Conservation (phyloP, 1,284 basidiomycete genomes). For the Leccinum holopus region DNA sequence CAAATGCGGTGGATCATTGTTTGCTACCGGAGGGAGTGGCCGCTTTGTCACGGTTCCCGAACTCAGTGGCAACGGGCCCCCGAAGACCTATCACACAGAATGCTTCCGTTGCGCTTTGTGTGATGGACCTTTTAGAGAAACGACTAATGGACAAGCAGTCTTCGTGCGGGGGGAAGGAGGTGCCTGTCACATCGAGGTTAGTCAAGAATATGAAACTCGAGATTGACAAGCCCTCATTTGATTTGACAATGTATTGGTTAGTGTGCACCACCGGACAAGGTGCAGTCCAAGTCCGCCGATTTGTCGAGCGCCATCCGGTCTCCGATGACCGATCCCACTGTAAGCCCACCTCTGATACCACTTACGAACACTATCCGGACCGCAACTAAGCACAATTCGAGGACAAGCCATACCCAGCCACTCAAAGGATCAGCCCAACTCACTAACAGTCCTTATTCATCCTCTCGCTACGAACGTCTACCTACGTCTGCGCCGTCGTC, state of each 20-base stretch:
- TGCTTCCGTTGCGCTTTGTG: constrained; percentile 75
- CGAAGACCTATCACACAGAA: constrained; percentile 63
- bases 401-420: constrained; percentile 11
- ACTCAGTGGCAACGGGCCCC: constrained; percentile 43
- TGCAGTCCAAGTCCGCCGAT: constrained; percentile 35
- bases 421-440: constrained; percentile 15
- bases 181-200: constrained; percentile 70
- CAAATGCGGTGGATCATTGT: constrained; percentile 57
- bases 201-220: constrained; percentile 22
- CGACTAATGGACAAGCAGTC: constrained; percentile 56
- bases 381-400: constrained; percentile 24
- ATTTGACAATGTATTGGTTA: constrained; percentile 35
- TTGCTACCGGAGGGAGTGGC: constrained; percentile 52
- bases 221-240: constrained; percentile 7
- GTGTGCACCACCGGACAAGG: constrained; percentile 62
- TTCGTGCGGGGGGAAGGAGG: constrained; percentile 65
- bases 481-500: constrained; percentile 40
- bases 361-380: constrained; percentile 28
- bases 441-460: constrained; percentile 28
- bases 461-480: constrained; percentile 50
- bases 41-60: constrained; percentile 69
- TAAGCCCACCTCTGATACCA: constrained; percentile 20
- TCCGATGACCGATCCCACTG: constrained; percentile 17
- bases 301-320: constrained; percentile 26
- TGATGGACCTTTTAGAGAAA: constrained; percentile 59